phyloP scores from a whole-genome alignment of 179 eudicot genomes.

The Silene noctiflora region DNA sequence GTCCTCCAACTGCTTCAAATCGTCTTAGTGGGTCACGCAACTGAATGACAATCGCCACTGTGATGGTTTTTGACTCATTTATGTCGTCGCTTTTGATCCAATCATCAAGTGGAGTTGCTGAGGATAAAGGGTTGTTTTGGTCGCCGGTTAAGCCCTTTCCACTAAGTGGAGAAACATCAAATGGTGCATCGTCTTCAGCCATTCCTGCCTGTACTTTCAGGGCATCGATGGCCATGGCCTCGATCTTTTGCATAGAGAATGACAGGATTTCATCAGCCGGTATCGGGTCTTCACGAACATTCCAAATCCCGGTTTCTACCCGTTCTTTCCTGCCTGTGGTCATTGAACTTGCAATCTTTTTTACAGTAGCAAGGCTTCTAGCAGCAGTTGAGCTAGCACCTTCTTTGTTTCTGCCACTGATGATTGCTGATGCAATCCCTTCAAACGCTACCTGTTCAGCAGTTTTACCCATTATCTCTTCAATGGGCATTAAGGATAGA shows the following conservation, averaged over 20 bases:
- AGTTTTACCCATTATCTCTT: conserved; percentile 78
- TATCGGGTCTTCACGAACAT: conserved; percentile 57
- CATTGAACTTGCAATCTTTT: conserved; percentile 67
- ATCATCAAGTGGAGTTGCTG: conserved; percentile 69
- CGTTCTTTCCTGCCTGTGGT: conserved; percentile 71
- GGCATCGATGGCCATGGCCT: conserved; percentile 75
- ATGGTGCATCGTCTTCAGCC: conserved; percentile 73
- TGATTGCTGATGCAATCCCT: conserved; percentile 87
- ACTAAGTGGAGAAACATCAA: conserved; percentile 68
- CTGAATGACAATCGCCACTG: conserved; percentile 49
- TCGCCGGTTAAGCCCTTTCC: conserved; percentile 22
- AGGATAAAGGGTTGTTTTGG: conserved; percentile 39
- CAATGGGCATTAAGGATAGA: conserved; percentile 62
- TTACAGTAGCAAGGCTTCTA: conserved; percentile 59
- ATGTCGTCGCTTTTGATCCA: conserved; percentile 44
- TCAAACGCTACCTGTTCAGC: conserved; percentile 96
- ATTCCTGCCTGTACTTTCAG: conserved; percentile 82
- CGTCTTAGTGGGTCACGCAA: conserved; percentile 80
- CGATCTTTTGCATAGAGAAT: conserved; percentile 78
- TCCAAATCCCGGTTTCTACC: conserved; percentile 82
- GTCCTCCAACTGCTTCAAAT: conserved; percentile 87
- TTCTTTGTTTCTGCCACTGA: conserved; percentile 85
- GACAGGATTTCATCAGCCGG: conserved; percentile 69
- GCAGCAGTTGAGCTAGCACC: conserved; percentile 96
- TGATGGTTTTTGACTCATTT: conserved; percentile 29